Conservation (phyloP, 106 monocot species). For the Triglochin maritima region DNA sequence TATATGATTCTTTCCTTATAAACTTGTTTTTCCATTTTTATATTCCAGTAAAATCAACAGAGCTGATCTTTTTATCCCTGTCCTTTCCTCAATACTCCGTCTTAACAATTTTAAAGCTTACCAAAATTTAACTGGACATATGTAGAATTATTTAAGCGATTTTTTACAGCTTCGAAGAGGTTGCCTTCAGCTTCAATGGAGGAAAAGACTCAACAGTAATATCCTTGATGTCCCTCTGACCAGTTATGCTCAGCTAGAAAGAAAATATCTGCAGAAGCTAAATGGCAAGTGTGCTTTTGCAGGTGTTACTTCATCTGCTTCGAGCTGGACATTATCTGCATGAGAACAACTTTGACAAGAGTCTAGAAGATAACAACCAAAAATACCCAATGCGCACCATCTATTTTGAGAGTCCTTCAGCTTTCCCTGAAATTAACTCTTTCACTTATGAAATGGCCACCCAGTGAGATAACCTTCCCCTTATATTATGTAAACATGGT, state of each 20-base stretch:
- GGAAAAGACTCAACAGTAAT: slow-evolving; percentile 99
- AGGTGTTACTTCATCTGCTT: slow-evolving; percentile 96
- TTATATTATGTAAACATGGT: neutral
- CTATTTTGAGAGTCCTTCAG: slow-evolving; percentile 80
- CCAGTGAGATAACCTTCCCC: slow-evolving; percentile 26
- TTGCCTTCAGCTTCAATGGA: slow-evolving; percentile 99
- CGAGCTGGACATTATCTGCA: slow-evolving; percentile 77
- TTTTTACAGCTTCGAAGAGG: slow-evolving; percentile 69
- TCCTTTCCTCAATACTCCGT: too few relatives aligned
- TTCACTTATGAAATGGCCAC: slow-evolving; percentile 87
- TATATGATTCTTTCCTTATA: too few relatives aligned
- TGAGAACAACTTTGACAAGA: slow-evolving; percentile 20
- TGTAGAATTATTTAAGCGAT: too few relatives aligned
- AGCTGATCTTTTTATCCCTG: too few relatives aligned
- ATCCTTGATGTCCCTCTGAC: slow-evolving; percentile 4
- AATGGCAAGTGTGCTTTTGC: neutral
- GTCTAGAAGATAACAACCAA: slow-evolving; percentile 11
- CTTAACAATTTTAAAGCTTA: too few relatives aligned
- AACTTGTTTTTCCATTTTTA: too few relatives aligned
- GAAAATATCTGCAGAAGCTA: neutral
- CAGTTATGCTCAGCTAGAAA: neutral
- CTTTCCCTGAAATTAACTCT: slow-evolving; percentile 91
- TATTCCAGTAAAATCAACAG: too few relatives aligned
- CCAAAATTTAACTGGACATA: too few relatives aligned
- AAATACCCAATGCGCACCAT: slow-evolving; percentile 79